Evolutionary conservation across 2,329 filamentous ascomycete genomes (phyloP), one percentile per base, ranked within the genome.

Genomic region (Penicillium verrucosum): DNA sequence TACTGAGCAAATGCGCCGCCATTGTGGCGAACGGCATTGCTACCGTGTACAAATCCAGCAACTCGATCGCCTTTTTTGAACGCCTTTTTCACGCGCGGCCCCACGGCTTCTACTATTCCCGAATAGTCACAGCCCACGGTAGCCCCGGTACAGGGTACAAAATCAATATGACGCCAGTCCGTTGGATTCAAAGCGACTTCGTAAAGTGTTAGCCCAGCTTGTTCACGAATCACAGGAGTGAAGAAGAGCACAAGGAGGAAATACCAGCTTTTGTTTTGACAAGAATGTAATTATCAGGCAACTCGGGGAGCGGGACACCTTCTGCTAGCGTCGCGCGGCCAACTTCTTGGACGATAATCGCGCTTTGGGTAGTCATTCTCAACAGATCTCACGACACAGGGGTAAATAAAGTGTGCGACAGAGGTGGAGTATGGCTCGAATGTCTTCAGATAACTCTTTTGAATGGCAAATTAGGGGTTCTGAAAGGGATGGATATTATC

Each of bases 1-100:
- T 81, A 80, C 51, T 84, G 75, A 7, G 78, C 80, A 62, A 84
- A 85, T 2, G 77, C 75, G 6, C 82, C 83, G 54, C 80, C 75
- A 42, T 80, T 74, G 18, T 69, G 71, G 37, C 77, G 61, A 11
- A 65, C 63, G n/a, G 62, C 60, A 58, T 70, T 70, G 55, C 65
- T 66, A 54, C 83, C 82, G 57, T 81, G 80, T 5, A 74, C 70
- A 43, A 81, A 78, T 0, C 81, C 81, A 27, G 75, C 75, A 36
- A 85, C 75, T 0, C 78, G 72, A 62, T 85, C 82, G 10, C 82
- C 82, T 50, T 72, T 69, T 59, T 79, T 78, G 60, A 79, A 78
- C 1, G 63, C 30, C 47, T 76, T 76, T 18, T 51, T 47, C 12
- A 66, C 60, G 1, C 29, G 16, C 1, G 60, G 38, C 0, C 59